Evolutionary conservation across 1,139 yeast genomes (phyloP), one percentile per base, ranked within the genome.

Genomic region (Geotrichum reessii): DNA sequence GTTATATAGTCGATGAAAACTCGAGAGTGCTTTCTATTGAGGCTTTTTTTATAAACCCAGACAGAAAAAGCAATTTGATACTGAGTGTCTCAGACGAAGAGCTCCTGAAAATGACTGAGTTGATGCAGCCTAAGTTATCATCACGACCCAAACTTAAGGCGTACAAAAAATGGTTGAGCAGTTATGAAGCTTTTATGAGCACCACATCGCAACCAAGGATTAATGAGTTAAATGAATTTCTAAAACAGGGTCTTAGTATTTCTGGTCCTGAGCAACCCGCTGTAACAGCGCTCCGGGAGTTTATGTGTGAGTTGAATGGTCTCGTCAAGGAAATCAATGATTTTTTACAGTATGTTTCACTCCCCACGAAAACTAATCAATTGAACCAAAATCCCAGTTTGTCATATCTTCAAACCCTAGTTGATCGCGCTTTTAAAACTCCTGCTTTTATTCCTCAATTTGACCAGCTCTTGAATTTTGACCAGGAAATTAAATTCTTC

Each of bases 261-360:
- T 73, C 76, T 52, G 68, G 66, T 47, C 66, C 64, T 3, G 65
- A 64, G 61, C 64, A 37, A 37, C 44, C 76, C 19, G 74, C 73
- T 19, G 78, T 78, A 50, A 62, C 63, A 11, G 65, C 66, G 44
- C 71, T 84, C 59, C 72, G 76, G 54, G 60, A 64, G 2, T 81
- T 82, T 64, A 73, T 85, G 37, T 72, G 73, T 2, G 69, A 72
- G 33, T 81, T 85, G 0, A 78, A 77, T 54, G 70, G 68, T 4
- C 84, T 87, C 78, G 76, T 80, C 25, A 85, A 81, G 22, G 79
- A 79, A 50, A 86, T 87, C 42, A 85, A 82, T 62, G 72, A 73
- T 3, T 69, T 85, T 21, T 67, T 85, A 54, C 31, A 53, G n/a
- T 47, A 61, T 49, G 55, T 42, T n/a, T 68, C 70, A 2, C 66